Evolutionary conservation across 495 filamentous ascomycete genomes (phyloP).

Genomic region (Penicillium alfredii): DNA sequence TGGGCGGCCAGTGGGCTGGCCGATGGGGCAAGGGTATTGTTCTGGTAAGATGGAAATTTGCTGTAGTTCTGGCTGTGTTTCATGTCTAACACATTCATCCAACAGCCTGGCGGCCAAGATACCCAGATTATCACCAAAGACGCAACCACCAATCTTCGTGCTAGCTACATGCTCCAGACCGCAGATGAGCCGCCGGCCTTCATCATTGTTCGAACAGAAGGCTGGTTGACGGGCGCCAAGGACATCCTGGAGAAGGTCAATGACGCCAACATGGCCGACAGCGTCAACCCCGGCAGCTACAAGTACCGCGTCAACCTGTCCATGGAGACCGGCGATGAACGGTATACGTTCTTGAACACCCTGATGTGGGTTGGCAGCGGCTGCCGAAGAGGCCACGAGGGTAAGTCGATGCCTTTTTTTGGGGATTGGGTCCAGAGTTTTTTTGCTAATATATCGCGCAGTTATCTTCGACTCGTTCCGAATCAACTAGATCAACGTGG

Average conservation of each 20-base stretch:
- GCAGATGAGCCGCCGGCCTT: conserved; percentile 54
- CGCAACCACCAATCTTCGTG: conserved; percentile 46
- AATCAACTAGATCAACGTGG: conserved; percentile 31
- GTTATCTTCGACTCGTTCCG: conserved; percentile 47
- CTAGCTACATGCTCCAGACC: conserved; percentile 52
- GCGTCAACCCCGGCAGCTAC: conserved; percentile 52
- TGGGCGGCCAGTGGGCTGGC: conserved; percentile 56
- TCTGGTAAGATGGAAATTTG: too few species aligned
- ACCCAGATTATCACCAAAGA: conserved; percentile 53
- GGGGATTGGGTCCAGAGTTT: not conserved
- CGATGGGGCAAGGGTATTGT: conserved; percentile 55
- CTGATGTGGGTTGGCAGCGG: conserved; percentile 59
- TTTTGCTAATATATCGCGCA: conserved; percentile 16
- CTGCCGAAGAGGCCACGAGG: conserved; percentile 52
- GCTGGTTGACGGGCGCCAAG: conserved; percentile 53
- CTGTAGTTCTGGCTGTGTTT: too few species aligned
- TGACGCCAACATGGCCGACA: conserved; percentile 42
- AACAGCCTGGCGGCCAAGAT: conserved; percentile 55
- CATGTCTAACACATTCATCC: too few species aligned
- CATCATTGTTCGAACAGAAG: conserved; percentile 52
- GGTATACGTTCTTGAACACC: conserved; percentile 57
- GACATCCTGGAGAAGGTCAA: conserved; percentile 54
- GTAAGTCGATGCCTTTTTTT: conserved; percentile 18
- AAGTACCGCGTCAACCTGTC: conserved; percentile 52
- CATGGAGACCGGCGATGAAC: conserved; percentile 56